Base-by-base conservation (phyloP, 805 yeast species). In the Yueomyces sinensis region DNA sequence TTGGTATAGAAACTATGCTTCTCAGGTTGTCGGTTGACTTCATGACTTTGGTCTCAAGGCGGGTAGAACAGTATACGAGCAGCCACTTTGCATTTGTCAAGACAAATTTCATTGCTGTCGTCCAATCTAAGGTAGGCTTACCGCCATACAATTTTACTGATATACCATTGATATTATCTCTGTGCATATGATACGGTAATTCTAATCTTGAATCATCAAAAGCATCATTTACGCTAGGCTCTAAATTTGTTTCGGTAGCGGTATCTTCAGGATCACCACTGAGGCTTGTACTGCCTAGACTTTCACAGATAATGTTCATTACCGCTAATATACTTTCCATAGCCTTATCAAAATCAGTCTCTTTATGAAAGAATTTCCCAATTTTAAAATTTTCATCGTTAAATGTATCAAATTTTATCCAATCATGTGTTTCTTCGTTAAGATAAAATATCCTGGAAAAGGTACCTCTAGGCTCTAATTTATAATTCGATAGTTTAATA, bases 1-100 rank as follows among this genome's bases (percentile, higher is more conserved):
- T n/a, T n/a, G n/a, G n/a, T n/a, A n/a, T n/a, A n/a, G n/a, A n/a
- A n/a, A n/a, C n/a, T n/a, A n/a, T n/a, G n/a, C n/a, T n/a, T n/a
- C n/a, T n/a, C n/a, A n/a, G n/a, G n/a, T n/a, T n/a, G n/a, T n/a
- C n/a, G n/a, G n/a, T n/a, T n/a, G n/a, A n/a, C n/a, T n/a, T n/a
- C n/a, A n/a, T n/a, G n/a, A n/a, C n/a, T n/a, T 20, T 20, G 11
- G 1, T 20, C 24, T 20, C 24, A 7, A 20, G 24, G 11, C 11
- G 24, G 11, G 24, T 49, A 2, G 94, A 84, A 14, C 83, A 72
- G 50, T 76, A 84, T 4, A 87, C 78, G 36, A 87, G 58, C 6
- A 89, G 66, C 94, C 95, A 89, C 49, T 83, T 84, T 22, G 74
- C 65, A 47, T 89, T 74, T 0, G 91, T 82, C 32, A 87, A 59